Conservation (phyloP, 495 filamentous ascomycete species). For the Xylaria acuta region DNA sequence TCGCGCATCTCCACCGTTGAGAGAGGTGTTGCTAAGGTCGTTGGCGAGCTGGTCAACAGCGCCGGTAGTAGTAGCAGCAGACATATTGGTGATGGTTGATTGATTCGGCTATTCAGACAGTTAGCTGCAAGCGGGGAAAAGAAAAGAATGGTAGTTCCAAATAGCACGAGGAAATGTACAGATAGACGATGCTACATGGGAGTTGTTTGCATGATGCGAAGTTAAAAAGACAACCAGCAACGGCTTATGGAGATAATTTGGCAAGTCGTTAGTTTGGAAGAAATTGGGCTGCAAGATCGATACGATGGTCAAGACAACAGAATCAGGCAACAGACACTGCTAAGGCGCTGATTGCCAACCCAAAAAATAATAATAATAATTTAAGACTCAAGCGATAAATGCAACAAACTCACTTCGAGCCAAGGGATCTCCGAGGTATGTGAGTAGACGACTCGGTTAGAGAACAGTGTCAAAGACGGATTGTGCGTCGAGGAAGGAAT, state of each 20-base stretch:
- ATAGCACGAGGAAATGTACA: not conserved
- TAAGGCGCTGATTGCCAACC: not conserved
- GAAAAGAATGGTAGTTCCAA: not conserved
- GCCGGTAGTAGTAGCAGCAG: slow-evolving; percentile 64
- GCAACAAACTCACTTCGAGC: slow-evolving; percentile 24
- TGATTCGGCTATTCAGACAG: slow-evolving; percentile 3
- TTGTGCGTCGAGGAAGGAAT: slow-evolving; percentile 5
- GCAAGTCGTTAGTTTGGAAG: not conserved
- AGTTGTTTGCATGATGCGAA: not conserved
- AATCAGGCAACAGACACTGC: not conserved
- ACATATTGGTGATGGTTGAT: slow-evolving; percentile 58
- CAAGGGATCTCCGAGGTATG: slow-evolving; percentile 1
- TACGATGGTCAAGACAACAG: not conserved
- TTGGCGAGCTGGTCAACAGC: slow-evolving; percentile 75
- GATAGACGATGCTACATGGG: not conserved
- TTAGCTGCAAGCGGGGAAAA: not conserved
- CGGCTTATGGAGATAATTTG: not conserved
- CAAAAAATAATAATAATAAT: too few relatives aligned
- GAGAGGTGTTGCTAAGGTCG: slow-evolving; percentile 65
- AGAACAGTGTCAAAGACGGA: not conserved
- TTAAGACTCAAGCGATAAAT: not conserved
- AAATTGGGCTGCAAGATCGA: not conserved
- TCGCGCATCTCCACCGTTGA: slow-evolving; percentile 68
- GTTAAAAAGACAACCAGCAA: not conserved
- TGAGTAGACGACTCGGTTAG: slow-evolving; percentile 2